Evolutionary conservation across 2,329 filamentous ascomycete genomes (phyloP), one percentile per base, ranked within the genome.

Genomic region (Pseudogymnoascus sp.): DNA sequence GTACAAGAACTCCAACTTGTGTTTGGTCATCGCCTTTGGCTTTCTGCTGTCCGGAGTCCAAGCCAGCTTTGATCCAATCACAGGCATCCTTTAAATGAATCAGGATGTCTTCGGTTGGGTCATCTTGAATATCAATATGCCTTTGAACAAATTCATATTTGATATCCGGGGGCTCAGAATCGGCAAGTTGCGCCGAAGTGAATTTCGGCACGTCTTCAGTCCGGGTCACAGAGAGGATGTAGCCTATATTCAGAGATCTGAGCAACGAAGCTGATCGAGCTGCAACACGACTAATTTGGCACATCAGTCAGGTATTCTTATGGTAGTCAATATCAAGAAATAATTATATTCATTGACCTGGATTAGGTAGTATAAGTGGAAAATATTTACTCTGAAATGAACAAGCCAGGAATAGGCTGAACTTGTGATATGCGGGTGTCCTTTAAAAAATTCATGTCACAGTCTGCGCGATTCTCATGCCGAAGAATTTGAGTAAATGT

Each of bases 51-150:
- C 11, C 5, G 7, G 15, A 29, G 17, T 60, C 10, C 9, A 64
- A 44, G 35, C 35, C 50, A 10, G 61, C 50, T 44, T 67, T 61
- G 21, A 68, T 67, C 68, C 64, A 69, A 29, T 67, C 66, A 47
- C 65, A 68, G 10, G 63, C 50, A 29, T 63, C 58, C 13, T 63
- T 50, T 10, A 69, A 59, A 60, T 66, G 54, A 36, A 59, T n/a
- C 11, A 68, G 41, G 13, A 69, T 65, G 40, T 69, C 65, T 29
- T 64, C 63, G 9, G 65, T 60, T 9, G 64, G 63, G 15, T 68
- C 63, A 63, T 69, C 67, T 15, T 67, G 57, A 35, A 69, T 65
- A 24, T 67, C 62, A 26, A 69, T 40, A 36, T 64, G 62, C 37
- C 62, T 66, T 33, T 64, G 50, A 21, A 47, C 15, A 8, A 39